Conservation (phyloP, 306 rosid genomes). For the Cucumis cinereus region DNA sequence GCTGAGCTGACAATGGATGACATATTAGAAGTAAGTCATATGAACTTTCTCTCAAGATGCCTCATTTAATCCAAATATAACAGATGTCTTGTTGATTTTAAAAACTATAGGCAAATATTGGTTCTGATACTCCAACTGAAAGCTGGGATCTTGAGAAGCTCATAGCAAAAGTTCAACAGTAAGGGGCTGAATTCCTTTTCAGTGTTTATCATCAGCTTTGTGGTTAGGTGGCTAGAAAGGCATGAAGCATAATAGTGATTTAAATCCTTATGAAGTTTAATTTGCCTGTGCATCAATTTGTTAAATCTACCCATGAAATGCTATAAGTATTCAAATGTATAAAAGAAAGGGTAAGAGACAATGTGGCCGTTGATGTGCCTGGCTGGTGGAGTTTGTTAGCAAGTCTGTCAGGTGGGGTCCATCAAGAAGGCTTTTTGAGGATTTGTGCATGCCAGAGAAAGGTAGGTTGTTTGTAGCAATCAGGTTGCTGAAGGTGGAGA, state of each 20-base stretch:
- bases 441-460: no score
- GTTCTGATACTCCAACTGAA: slow-evolving; percentile 71
- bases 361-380: no score
- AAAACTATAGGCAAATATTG: slow-evolving; percentile 72
- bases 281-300: not conserved
- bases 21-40: slow-evolving; percentile 51
- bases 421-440: no score
- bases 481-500: no score
- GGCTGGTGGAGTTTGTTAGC: no score
- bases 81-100: not conserved
- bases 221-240: not conserved
- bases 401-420: no score
- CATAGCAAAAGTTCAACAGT: slow-evolving; percentile 89
- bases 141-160: slow-evolving; percentile 95
- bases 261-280: not conserved
- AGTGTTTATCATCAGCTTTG: slow-evolving; percentile 7
- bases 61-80: not conserved
- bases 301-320: not conserved
- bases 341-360: no score
- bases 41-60: slow-evolving; percentile 3
- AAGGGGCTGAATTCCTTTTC: slow-evolving; percentile 28
- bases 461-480: no score
- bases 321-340: no score
- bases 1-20: slow-evolving; percentile 98
- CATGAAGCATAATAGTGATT: not conserved